Conservation (phyloP, 192 early-diverging fungal genomes). For the Coemansia aciculifera region DNA sequence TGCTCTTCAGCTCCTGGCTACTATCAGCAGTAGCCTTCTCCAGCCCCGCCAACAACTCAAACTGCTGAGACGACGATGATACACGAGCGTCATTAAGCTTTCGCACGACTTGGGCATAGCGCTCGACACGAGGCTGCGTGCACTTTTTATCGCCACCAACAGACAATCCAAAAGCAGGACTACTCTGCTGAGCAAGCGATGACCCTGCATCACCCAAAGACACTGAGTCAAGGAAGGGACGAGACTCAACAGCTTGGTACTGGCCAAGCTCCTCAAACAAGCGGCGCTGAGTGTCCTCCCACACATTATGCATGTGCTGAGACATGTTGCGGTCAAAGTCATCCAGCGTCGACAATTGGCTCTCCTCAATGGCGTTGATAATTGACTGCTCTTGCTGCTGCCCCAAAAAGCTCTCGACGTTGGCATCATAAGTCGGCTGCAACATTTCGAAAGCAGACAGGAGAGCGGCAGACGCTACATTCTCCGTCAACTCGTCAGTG, state of each 20-base stretch:
- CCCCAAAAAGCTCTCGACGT: constrained; percentile 76
- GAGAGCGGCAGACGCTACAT: constrained; percentile 65
- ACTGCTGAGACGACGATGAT: constrained; percentile 2
- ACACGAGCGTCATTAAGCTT: constrained; percentile 41
- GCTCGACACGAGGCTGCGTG: constrained; percentile 38
- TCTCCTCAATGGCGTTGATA: constrained; percentile 70
- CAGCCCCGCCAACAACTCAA: constrained; percentile 30
- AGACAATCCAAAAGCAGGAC: constrained; percentile 16
- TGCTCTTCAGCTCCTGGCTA: constrained; percentile 44
- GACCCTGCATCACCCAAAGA: background rate
- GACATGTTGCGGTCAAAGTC: constrained; percentile 71
- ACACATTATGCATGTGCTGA: constrained; percentile 60
- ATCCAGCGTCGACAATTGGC: constrained; percentile 60
- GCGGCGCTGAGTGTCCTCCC: constrained; percentile 70
- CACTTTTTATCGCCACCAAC: background rate
- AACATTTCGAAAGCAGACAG: constrained; percentile 72
- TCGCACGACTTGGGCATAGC: constrained; percentile 40
- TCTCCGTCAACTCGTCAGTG: constrained; percentile 65
- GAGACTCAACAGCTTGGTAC: constrained; percentile 32
- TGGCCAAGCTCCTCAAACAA: constrained; percentile 87
- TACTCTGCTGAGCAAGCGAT: background rate
- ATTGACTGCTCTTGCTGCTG: constrained; percentile 79
- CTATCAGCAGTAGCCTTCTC: constrained; percentile 40
- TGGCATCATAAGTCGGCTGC: constrained; percentile 75
- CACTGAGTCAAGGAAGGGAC: background rate